Percentiles rank a stretch among this genome's conserved stretches.
phyloP scores from a whole-genome alignment of 345 rosid species.

The Populus davidiana region DNA sequence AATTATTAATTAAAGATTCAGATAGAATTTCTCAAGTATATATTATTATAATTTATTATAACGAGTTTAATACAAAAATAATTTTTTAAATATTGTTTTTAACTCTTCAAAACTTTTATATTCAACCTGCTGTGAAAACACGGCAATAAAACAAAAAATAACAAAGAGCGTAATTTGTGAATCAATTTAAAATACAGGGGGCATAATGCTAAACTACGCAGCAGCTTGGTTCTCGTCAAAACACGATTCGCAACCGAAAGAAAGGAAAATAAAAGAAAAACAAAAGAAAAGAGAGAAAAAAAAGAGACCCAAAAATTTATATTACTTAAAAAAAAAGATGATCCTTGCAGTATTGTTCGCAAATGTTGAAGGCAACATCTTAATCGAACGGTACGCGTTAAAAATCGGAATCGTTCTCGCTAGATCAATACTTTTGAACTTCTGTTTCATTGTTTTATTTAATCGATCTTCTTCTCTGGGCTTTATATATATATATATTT shows the following conservation, averaged over 20 bases:
- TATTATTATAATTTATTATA: no score
- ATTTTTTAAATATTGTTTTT: no score
- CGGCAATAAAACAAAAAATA: no score
- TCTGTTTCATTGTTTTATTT: neutral
- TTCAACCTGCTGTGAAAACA: no score
- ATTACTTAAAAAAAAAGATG: neutral
- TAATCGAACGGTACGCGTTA: conserved; percentile 26
- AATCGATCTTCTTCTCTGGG: no score
- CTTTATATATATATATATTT: no score
- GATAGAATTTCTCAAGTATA: no score
- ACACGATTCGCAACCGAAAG: neutral
- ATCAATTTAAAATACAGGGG: neutral
- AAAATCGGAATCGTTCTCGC: neutral
- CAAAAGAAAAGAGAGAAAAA: neutral
- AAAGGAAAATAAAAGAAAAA: neutral
- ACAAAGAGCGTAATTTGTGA: neutral
- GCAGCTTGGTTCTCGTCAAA: neutral
- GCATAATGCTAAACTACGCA: neutral
- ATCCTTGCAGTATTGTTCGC: conserved; percentile 30
- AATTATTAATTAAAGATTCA: no score
- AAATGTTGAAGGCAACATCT: conserved; percentile 32
- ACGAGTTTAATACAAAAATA: no score
- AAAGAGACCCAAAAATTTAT: neutral
- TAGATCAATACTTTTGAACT: no score
- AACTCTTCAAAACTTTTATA: no score